Percentiles rank a stretch among this genome's conserved stretches.
These are phyloP conservation scores for Pseudogymnoascus sp. DNA, from an alignment of 2,329 filamentous ascomycete genomes.

Conservation along the genomic window DNA sequence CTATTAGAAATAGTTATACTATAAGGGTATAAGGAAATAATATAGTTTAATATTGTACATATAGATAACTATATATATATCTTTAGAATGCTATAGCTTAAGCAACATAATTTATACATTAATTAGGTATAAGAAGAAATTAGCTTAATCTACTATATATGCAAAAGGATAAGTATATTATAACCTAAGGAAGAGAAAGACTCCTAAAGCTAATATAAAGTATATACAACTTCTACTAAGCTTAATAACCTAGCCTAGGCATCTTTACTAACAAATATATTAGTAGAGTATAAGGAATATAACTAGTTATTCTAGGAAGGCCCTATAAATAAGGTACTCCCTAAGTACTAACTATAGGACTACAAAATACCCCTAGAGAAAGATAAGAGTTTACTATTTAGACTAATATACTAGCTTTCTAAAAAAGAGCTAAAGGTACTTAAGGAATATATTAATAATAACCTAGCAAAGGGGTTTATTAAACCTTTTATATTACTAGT, in stretches of 20 bases:
- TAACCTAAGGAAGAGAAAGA: background rate
- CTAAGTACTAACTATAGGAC: background rate
- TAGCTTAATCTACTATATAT: background rate
- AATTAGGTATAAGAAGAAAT: background rate
- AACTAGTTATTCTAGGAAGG: background rate
- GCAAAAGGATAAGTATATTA: background rate
- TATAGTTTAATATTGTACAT: background rate
- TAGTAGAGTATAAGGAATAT: background rate
- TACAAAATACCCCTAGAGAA: background rate
- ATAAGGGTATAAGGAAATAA: background rate
- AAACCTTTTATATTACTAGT: constrained; percentile 15
- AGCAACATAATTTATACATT: background rate
- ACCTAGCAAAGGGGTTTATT: constrained; percentile 20
- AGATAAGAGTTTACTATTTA: background rate
- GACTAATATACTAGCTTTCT: constrained; percentile 17
- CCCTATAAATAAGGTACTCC: background rate
- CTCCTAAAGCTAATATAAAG: background rate
- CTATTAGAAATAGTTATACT: background rate
- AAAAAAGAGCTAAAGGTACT: constrained; percentile 15
- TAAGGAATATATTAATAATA: constrained; percentile 18
- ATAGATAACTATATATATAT: background rate
- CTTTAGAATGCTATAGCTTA: background rate
- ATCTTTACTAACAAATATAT: background rate
- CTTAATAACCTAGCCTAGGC: background rate
- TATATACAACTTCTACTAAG: background rate